Conservation (phyloP, 225 moss, liverwort and hornwort genomes). For the Straminergon stramineum region DNA sequence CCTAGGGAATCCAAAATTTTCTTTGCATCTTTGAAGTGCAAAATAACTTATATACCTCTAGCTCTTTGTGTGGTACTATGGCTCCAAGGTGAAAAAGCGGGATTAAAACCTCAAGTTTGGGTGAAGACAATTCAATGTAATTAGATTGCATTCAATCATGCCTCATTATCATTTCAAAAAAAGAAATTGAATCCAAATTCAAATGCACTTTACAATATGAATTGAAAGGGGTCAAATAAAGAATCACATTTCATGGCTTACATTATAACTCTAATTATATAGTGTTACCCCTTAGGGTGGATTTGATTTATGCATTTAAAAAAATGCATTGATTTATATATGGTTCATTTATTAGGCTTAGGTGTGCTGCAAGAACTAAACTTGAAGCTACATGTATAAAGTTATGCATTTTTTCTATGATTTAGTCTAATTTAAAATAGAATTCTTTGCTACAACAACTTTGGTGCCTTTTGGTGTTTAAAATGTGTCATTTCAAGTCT, state of each 20-base stretch:
- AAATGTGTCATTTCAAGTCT: not conserved
- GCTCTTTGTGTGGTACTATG: rapidly evolving
- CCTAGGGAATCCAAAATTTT: not conserved
- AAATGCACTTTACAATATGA: not conserved
- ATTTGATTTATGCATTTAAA: not conserved
- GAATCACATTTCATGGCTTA: too few species aligned
- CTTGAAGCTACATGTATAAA: not conserved
- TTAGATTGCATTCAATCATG: not conserved
- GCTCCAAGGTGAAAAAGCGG: not conserved
- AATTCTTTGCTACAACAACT: not conserved
- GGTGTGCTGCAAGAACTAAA: too few species aligned
- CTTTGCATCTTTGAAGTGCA: not conserved
- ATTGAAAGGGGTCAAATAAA: not conserved
- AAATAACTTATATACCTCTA: not conserved
- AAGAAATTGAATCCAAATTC: not conserved
- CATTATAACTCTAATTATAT: not conserved
- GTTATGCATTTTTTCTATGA: too few species aligned
- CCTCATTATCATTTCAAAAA: not conserved
- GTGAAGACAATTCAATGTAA: not conserved
- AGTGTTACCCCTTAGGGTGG: not conserved
- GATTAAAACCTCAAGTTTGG: not conserved
- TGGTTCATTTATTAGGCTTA: not conserved
- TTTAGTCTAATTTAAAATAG: not conserved
- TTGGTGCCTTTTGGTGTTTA: not conserved
- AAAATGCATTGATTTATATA: not conserved